Evolutionary conservation across 768 basidiomycete genomes (phyloP).

Genomic region (Clavaria fumosa): DNA sequence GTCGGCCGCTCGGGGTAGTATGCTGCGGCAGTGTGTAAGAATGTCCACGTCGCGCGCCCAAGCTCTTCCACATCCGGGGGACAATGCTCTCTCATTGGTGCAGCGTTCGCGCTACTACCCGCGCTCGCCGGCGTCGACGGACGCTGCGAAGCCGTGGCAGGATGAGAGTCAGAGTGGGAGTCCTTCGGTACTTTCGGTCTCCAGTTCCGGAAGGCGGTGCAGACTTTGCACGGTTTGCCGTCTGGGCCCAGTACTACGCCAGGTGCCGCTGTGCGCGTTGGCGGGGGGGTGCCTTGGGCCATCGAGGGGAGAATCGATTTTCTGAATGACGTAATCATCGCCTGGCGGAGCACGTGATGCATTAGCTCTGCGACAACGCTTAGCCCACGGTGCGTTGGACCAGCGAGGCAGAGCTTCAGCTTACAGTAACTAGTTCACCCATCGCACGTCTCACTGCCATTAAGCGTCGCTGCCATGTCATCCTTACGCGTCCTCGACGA

Average conservation of each 20-base stretch:
- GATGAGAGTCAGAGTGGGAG: slow-evolving; percentile 10
- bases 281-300: too few species aligned
- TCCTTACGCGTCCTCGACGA: slow-evolving; percentile 40
- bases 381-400: too few species aligned
- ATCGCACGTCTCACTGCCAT: too few species aligned
- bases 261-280: slow-evolving; percentile 31
- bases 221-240: slow-evolving; percentile 91
- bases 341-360: too few species aligned
- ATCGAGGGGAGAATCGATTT: too few species aligned
- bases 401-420: too few species aligned
- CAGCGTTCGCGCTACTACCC: slow-evolving; percentile 12
- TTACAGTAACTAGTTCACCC: too few species aligned
- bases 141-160: slow-evolving; percentile 11
- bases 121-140: slow-evolving; percentile 10
- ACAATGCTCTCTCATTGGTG: slow-evolving; percentile 33
- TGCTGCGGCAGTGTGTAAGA: slow-evolving; percentile 88
- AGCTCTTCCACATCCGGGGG: slow-evolving; percentile 85
- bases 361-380: too few species aligned
- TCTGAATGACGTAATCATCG: too few species aligned
- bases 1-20: slow-evolving; percentile 85
- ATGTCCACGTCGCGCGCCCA: slow-evolving; percentile 91
- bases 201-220: slow-evolving; percentile 68
- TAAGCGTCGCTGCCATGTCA: slow-evolving; percentile 6
- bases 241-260: slow-evolving; percentile 85
- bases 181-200: slow-evolving; percentile 18